These are phyloP conservation scores for Escovopsis sp. DNA, from an alignment of 2,329 filamentous ascomycete species.

Conservation along the genomic window DNA sequence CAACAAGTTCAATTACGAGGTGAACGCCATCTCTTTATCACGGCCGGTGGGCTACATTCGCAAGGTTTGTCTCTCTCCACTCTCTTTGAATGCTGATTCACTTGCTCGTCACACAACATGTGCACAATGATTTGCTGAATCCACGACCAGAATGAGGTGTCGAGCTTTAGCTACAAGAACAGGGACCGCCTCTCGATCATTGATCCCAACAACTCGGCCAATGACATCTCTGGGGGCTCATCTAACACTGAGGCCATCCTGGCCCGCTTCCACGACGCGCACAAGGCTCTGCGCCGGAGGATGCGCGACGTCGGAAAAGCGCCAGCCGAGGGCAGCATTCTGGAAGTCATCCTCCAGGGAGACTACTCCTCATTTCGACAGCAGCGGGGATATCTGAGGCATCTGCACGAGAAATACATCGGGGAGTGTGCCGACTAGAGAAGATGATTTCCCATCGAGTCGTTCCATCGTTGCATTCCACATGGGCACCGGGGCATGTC, in stretches of 20 bases:
- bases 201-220: conserved; percentile 71
- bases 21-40: conserved; percentile 58
- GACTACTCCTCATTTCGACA: conserved; percentile 61
- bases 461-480: too few relatives aligned
- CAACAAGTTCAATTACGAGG: conserved; percentile 56
- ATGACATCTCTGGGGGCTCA: conserved; percentile 85
- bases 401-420: conserved; percentile 29
- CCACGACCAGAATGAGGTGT: conserved; percentile 25
- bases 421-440: conserved; percentile 17
- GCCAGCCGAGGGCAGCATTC: conserved; percentile 28
- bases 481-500: too few relatives aligned
- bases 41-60: conserved; percentile 53
- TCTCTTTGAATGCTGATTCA: not conserved
- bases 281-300: conserved; percentile 37
- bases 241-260: conserved; percentile 53
- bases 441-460: too few relatives aligned
- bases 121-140: too few relatives aligned
- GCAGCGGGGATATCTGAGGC: conserved; percentile 49
- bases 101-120: too few relatives aligned
- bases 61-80: conserved; percentile 44
- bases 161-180: conserved; percentile 39
- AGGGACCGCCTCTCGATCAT: conserved; percentile 66
- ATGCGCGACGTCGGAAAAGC: conserved; percentile 35
- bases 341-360: conserved; percentile 57
- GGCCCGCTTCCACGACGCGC: conserved; percentile 52